These are phyloP conservation scores for Globisporangium yorkense DNA, from an alignment of 352 stramenopile species.

Conservation along the genomic window DNA sequence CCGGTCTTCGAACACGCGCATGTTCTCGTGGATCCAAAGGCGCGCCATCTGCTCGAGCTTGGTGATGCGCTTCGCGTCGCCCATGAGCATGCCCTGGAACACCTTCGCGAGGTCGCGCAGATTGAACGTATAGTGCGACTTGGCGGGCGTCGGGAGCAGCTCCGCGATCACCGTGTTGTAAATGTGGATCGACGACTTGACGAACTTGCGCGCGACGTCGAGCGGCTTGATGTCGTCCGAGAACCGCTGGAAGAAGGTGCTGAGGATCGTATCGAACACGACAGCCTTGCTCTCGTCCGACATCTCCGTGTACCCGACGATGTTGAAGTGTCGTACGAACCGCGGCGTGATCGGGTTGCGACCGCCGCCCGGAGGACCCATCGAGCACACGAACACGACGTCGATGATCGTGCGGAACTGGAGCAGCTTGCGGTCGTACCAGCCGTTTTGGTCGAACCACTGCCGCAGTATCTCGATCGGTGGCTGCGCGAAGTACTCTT, in stretches of 20 bases:
- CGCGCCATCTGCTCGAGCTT: constrained; percentile 67
- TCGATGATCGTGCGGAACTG: constrained; percentile 91
- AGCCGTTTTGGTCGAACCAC: constrained; percentile 93
- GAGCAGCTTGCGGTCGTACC: constrained; percentile 93
- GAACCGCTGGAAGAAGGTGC: constrained; percentile 66
- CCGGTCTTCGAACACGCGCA: constrained; percentile 85
- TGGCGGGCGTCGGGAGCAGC: constrained; percentile 74
- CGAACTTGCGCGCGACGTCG: constrained; percentile 47
- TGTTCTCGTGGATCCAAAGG: constrained; percentile 83
- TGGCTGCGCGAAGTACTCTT: constrained; percentile 93
- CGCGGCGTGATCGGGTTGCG: constrained; percentile 75
- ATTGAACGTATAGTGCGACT: constrained; percentile 88
- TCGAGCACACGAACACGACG: constrained; percentile 76
- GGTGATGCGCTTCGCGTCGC: constrained; percentile 63
- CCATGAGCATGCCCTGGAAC: constrained; percentile 82
- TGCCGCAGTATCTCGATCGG: constrained; percentile 93
- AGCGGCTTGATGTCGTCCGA: constrained; percentile 57
- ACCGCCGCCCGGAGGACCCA: constrained; percentile 75
- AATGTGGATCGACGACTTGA: constrained; percentile 69
- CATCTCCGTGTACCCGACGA: constrained; percentile 83
- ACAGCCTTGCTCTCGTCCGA: constrained; percentile 75
- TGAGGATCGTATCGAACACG: constrained; percentile 80
- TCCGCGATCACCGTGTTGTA: constrained; percentile 85
- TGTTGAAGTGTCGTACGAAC: constrained; percentile 83
- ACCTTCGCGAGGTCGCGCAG: constrained; percentile 86